phyloP scores from a whole-genome alignment of 2,329 filamentous ascomycete species.

The Sporothrix pallida region DNA sequence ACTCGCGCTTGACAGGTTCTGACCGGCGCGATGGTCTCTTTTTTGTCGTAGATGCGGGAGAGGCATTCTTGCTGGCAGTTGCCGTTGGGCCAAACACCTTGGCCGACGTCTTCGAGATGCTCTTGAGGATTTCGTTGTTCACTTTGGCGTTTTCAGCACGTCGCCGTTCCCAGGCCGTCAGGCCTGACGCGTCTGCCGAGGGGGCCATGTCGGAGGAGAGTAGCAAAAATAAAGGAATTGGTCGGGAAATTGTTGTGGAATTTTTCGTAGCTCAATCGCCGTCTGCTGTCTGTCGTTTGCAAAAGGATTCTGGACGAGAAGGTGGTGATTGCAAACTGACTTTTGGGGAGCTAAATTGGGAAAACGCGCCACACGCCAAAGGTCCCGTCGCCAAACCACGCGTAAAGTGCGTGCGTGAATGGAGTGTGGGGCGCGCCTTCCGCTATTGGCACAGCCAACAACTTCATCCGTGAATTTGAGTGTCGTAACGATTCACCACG shows the following conservation, averaged over 20 bases:
- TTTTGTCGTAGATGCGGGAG: conserved; percentile 48
- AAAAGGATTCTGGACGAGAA: background rate
- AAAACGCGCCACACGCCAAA: conserved; percentile 15
- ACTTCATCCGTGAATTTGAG: background rate
- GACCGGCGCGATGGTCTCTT: conserved; percentile 45
- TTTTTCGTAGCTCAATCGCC: no score
- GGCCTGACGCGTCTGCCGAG: conserved; percentile 44
- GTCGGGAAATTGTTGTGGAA: background rate
- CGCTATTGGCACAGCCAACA: conserved; percentile 7
- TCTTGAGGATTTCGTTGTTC: conserved; percentile 79
- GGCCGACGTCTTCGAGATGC: conserved; percentile 70
- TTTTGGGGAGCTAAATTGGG: background rate
- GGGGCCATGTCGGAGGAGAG: conserved; percentile 22
- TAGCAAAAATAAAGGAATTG: background rate
- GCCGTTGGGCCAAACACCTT: conserved; percentile 43
- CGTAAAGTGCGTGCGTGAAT: conserved; percentile 31
- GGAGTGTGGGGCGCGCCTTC: background rate
- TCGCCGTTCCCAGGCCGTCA: conserved; percentile 87
- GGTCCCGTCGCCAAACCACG: conserved; percentile 27
- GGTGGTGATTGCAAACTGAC: background rate
- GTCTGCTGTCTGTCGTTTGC: no score
- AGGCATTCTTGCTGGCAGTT: conserved; percentile 53
- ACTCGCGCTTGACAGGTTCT: conserved; percentile 47
- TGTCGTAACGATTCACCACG: no score
- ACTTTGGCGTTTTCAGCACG: conserved; percentile 85